phyloP scores from a whole-genome alignment of 2,329 filamentous ascomycete species.

The Microdochium paspali region DNA sequence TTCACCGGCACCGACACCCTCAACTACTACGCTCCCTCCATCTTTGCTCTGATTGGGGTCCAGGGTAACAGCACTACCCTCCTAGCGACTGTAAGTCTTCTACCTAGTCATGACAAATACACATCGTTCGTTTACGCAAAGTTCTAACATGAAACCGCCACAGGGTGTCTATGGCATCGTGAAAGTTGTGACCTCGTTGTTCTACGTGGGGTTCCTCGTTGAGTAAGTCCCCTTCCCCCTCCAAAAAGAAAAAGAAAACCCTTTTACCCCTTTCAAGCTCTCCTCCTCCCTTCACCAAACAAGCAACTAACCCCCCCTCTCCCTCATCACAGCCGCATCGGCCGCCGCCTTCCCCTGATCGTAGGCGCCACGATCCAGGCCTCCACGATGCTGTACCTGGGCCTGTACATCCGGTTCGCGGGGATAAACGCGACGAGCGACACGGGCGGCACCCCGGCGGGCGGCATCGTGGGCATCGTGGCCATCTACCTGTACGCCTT shows the following conservation, averaged over 20 bases:
- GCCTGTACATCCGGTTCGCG: constrained; percentile 23
- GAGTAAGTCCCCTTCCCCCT: constrained; percentile 12
- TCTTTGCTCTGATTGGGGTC: constrained; percentile 28
- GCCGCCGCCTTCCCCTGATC: constrained; percentile 18
- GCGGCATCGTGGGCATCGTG: constrained; percentile 29
- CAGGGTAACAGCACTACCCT: constrained; percentile 16
- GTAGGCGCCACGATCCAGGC: constrained; percentile 19
- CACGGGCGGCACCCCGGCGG: constrained; percentile 22
- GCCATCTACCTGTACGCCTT: constrained; percentile 18
- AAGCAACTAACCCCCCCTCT: neutral
- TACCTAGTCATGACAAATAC: neutral
- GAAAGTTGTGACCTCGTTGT: constrained; percentile 18
- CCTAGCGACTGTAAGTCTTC: constrained; percentile 21
- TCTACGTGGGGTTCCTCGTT: constrained; percentile 21
- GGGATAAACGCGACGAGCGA: constrained; percentile 11
- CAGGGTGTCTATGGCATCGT: constrained; percentile 19
- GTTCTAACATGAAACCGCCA: neutral
- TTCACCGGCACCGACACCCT: constrained; percentile 28
- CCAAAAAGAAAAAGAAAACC: too few species aligned
- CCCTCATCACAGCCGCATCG: constrained; percentile 9
- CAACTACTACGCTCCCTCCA: constrained; percentile 29
- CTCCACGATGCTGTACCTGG: constrained; percentile 21
- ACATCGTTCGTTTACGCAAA: neutral
- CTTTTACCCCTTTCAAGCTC: neutral
- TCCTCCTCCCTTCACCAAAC: neutral